Evolutionary conservation across 352 stramenopile genomes (phyloP).

Genomic region (Globisporangium nunn): DNA sequence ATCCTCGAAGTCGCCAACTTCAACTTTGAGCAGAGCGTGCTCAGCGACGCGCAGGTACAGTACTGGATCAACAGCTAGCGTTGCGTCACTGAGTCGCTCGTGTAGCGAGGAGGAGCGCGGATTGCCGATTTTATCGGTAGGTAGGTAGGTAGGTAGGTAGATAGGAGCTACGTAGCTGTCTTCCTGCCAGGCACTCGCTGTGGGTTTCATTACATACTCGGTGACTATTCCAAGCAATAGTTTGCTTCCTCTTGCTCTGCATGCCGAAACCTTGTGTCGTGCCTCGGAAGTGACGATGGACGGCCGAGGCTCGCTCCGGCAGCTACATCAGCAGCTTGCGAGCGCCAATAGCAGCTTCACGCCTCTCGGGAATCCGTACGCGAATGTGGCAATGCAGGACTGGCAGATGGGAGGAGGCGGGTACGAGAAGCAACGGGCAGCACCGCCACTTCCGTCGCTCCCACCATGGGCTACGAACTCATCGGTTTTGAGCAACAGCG

Average conservation of each 20-base stretch:
- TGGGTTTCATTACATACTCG: too few species aligned
- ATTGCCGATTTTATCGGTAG: too few species aligned
- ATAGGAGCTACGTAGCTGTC: too few species aligned
- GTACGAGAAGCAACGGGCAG: conserved; percentile 22
- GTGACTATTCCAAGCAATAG: too few species aligned
- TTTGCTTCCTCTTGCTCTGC: too few species aligned
- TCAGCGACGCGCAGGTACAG: conserved; percentile 10
- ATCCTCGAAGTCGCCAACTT: conserved; percentile 63
- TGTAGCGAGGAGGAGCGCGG: too few species aligned
- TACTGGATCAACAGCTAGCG: conserved; percentile 12
- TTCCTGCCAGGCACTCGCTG: too few species aligned
- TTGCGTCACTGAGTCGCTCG: too few species aligned
- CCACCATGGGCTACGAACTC: conserved; percentile 30
- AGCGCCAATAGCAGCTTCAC: conserved; percentile 4
- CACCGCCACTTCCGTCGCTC: conserved; percentile 39
- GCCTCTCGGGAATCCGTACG: conserved; percentile 7
- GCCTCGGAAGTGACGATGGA: conserved; percentile 19
- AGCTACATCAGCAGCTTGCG: conserved; percentile 38
- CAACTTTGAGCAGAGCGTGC: conserved; percentile 34
- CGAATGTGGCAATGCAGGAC: conserved; percentile 1
- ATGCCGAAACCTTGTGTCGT: too few species aligned
- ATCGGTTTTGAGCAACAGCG: neutral
- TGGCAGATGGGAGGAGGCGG: conserved; percentile 12
- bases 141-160: too few species aligned
- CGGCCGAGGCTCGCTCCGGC: conserved; percentile 32